A percentile compares a stretch with the other conserved stretches of the same genome.
phyloP scores from a whole-genome alignment of 192 early-diverging fungal species.

The Coemansia sp. region DNA sequence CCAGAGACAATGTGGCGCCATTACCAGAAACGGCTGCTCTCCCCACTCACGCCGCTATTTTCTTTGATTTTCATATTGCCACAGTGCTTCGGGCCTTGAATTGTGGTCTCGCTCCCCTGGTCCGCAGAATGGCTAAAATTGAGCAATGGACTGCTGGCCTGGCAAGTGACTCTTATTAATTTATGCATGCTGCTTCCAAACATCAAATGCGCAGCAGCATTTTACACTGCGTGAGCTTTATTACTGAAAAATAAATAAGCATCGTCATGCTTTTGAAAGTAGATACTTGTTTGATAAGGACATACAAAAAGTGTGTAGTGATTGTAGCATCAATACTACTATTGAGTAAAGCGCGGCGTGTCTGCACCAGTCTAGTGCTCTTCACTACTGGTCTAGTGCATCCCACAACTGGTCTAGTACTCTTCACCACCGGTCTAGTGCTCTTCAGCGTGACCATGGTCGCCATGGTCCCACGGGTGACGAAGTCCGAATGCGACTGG shows the following conservation, averaged over 20 bases:
- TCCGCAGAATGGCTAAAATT: no score
- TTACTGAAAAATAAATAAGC: no score
- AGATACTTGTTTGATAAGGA: neutral
- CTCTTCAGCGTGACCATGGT: neutral
- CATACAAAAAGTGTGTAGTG: neutral
- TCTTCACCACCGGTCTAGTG: neutral
- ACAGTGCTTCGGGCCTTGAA: no score
- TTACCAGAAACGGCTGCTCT: neutral
- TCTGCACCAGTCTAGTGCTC: neutral
- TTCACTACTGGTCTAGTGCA: neutral
- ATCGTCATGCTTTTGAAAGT: neutral
- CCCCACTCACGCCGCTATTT: neutral
- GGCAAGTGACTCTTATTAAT: no score
- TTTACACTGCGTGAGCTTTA: no score
- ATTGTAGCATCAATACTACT: no score
- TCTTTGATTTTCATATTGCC: neutral
- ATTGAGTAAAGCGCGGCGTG: neutral
- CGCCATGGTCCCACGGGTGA: slow-evolving; percentile 29
- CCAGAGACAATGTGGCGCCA: neutral
- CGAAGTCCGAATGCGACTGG: slow-evolving; percentile 59
- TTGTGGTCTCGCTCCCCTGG: no score
- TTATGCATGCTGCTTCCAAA: no score
- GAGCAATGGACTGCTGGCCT: no score
- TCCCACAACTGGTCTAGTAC: neutral
- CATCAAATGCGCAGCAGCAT: no score